Percentiles rank a stretch among this genome's conserved stretches.
phyloP scores from a whole-genome alignment of 192 early-diverging fungal genomes.

The Backusella luteola region DNA sequence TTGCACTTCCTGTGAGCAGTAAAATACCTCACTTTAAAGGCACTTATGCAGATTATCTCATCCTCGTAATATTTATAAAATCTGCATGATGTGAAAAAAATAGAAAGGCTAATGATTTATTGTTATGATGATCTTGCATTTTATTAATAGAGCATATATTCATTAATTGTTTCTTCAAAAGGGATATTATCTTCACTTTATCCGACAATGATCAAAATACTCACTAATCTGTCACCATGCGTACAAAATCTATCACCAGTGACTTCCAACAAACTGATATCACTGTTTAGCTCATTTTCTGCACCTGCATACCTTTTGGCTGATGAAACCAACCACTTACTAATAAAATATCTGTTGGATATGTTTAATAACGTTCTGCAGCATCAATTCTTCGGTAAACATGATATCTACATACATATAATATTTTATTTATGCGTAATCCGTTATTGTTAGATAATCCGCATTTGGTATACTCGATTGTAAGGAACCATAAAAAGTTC shows the following conservation, averaged over 20 bases:
- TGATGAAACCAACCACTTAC: slow-evolving; percentile 70
- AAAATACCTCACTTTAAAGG: slow-evolving; percentile 51
- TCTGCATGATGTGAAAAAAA: background rate
- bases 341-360: slow-evolving; percentile 75
- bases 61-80: slow-evolving; percentile 47
- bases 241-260: slow-evolving; percentile 70
- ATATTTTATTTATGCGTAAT: background rate
- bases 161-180: slow-evolving; percentile 71
- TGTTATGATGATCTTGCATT: background rate
- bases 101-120: background rate
- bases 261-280: slow-evolving; percentile 71
- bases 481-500: slow-evolving; percentile 71
- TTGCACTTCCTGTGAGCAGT: slow-evolving; percentile 54
- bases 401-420: background rate
- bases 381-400: slow-evolving; percentile 71
- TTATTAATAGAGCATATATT: slow-evolving; percentile 60
- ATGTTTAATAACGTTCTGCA: slow-evolving; percentile 80
- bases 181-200: slow-evolving; percentile 65
- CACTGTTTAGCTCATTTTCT: slow-evolving; percentile 74
- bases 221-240: slow-evolving; percentile 82
- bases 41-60: slow-evolving; percentile 81
- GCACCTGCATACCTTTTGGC: slow-evolving; percentile 78
- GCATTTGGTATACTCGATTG: slow-evolving; percentile 73
- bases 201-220: slow-evolving; percentile 69
- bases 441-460: slow-evolving; percentile 58